Evolutionary conservation across 1,284 basidiomycete species (phyloP).

Genomic region (Naganishia sp.): DNA sequence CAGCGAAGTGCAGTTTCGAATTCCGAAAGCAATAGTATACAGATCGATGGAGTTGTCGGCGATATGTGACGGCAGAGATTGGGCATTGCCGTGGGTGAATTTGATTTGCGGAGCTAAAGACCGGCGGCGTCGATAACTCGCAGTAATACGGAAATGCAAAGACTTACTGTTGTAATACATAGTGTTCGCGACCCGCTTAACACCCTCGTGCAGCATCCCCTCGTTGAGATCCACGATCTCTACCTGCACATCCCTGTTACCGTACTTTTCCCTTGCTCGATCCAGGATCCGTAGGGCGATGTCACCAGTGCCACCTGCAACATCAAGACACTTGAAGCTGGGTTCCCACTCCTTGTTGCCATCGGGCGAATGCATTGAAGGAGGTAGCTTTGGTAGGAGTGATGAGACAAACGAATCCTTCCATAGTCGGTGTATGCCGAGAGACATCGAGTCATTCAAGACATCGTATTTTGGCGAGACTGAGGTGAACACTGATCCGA

Average conservation of each 20-base stretch:
- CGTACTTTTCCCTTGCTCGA: conserved; percentile 82
- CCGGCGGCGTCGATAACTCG: too few species aligned
- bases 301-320: conserved; percentile 97
- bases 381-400: conserved; percentile 65
- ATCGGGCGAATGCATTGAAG: conserved; percentile 58
- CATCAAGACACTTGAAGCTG: conserved; percentile 74
- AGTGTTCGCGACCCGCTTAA: conserved; percentile 85
- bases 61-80: conserved; percentile 67
- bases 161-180: conserved; percentile 93
- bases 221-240: conserved; percentile 93
- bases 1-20: conserved; percentile 94
- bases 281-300: conserved; percentile 94
- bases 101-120: conserved; percentile 81
- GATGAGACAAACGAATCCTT: conserved; percentile 87
- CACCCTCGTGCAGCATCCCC: conserved; percentile 92
- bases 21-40: conserved; percentile 99
- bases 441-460: conserved; percentile 98
- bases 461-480: conserved; percentile 95
- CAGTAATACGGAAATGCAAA: background rate
- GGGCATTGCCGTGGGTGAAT: conserved; percentile 93
- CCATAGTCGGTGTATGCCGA: conserved; percentile 96
- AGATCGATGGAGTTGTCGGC: conserved; percentile 83
- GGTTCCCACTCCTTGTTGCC: conserved; percentile 30
- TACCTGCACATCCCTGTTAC: conserved; percentile 83
- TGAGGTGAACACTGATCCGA: conserved; percentile 91